Evolutionary conservation across 1,284 basidiomycete genomes (phyloP).

Genomic region (Melampsora medusae): DNA sequence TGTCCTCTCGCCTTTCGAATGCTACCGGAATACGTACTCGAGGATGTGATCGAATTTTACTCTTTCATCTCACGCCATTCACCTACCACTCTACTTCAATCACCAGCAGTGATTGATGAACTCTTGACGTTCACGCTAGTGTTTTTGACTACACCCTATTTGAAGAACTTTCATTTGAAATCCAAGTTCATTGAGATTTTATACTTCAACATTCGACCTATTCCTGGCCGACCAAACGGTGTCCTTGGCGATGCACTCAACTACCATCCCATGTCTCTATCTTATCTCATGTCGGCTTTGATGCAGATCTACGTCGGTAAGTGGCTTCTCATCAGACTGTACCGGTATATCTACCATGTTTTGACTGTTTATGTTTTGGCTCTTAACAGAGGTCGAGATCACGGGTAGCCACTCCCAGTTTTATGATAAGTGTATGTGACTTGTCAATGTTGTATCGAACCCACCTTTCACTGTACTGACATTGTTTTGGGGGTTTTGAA

Average conservation of each 20-base stretch:
- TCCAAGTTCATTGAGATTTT: slow-evolving; percentile 95
- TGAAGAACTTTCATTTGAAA: slow-evolving; percentile 98
- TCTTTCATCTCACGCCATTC: slow-evolving; percentile 69
- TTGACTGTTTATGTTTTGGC: not conserved
- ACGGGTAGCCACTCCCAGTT: slow-evolving; percentile 98
- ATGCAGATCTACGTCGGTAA: slow-evolving; percentile 93
- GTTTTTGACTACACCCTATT: slow-evolving; percentile 90
- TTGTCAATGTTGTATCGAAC: not conserved
- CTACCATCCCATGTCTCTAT: slow-evolving; percentile 76
- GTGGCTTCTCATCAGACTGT: slow-evolving; percentile 48
- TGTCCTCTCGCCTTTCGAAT: slow-evolving; percentile 81
- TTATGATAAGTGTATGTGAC: slow-evolving; percentile 75
- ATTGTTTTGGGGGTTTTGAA: not conserved
- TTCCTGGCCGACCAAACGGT: slow-evolving; percentile 72
- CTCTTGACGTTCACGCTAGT: slow-evolving; percentile 85
- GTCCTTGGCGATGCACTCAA: slow-evolving; percentile 79
- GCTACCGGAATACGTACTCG: slow-evolving; percentile 89
- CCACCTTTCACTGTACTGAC: slow-evolving; percentile 10
- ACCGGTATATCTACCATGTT: not conserved
- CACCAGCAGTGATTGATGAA: slow-evolving; percentile 62
- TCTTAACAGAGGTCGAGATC: slow-evolving; percentile 78
- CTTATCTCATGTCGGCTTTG: slow-evolving; percentile 84
- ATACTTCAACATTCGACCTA: slow-evolving; percentile 75
- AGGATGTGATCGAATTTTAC: slow-evolving; percentile 88
- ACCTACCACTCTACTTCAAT: slow-evolving; percentile 25